Conservation (phyloP, 345 rosid species). For the Turnera subulata region DNA sequence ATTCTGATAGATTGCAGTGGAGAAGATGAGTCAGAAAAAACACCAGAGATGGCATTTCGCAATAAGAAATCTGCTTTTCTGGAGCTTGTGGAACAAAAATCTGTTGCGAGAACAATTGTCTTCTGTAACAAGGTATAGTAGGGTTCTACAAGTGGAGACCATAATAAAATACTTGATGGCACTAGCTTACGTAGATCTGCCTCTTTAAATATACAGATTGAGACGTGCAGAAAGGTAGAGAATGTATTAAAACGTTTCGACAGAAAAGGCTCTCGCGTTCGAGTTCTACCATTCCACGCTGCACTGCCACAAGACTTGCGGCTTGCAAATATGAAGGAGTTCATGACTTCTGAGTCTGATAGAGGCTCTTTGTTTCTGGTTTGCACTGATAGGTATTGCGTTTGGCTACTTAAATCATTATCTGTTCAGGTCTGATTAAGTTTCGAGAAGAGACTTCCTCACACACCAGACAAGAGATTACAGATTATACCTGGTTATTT, state of each 20-base stretch:
- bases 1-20: conserved; percentile 92
- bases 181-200: not conserved
- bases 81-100: conserved; percentile 54
- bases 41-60: conserved; percentile 66
- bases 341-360: conserved; percentile 41
- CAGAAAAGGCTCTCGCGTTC: conserved; percentile 47
- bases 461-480: too few relatives aligned
- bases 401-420: not conserved
- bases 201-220: conserved; percentile 50
- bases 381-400: conserved; percentile 73
- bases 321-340: conserved; percentile 71
- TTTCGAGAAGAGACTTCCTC: too few relatives aligned
- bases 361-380: conserved; percentile 58
- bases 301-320: conserved; percentile 69
- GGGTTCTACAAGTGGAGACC: conserved; percentile 3
- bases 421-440: too few relatives aligned
- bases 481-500: too few relatives aligned
- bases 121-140: conserved; percentile 78
- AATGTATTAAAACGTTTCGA: conserved; percentile 71
- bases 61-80: conserved; percentile 82
- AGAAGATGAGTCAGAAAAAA: conserved; percentile 50
- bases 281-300: conserved; percentile 80
- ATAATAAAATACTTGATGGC: not conserved
- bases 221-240: conserved; percentile 97
- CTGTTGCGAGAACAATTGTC: conserved; percentile 70